These are phyloP conservation scores for Wolfiporia cocos DNA, from an alignment of 1,284 basidiomycete species.

Conservation along the genomic window DNA sequence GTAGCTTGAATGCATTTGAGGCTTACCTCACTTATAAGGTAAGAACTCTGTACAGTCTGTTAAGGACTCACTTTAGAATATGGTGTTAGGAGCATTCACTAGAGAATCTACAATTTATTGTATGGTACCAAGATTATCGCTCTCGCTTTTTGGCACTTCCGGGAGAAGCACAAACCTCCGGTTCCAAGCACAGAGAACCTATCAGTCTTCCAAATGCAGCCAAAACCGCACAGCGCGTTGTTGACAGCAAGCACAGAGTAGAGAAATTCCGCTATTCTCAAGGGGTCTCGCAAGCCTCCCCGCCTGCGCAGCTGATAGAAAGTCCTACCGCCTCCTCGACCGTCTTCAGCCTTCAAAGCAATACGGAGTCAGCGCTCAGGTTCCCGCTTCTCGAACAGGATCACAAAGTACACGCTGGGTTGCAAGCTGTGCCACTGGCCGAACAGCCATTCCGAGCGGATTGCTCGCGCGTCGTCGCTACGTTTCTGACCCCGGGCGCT, in stretches of 20 bases:
- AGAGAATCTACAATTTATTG: constrained; percentile 36
- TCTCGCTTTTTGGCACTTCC: constrained; percentile 28
- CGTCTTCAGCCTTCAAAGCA: not conserved
- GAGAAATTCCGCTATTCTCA: not conserved
- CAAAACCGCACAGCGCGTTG: constrained; percentile 17
- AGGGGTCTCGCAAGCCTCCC: not conserved
- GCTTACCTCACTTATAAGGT: constrained; percentile 27
- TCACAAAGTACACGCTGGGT: constrained; percentile 1
- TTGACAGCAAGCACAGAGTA: constrained; percentile 6
- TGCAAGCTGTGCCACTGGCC: no score
- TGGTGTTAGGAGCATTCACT: constrained; percentile 29
- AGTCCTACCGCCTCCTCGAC: not conserved
- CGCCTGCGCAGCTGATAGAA: not conserved
- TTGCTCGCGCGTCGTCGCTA: constrained; percentile 28
- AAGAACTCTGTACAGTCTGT: not conserved
- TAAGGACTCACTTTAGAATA: not conserved
- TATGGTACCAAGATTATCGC: constrained; percentile 38
- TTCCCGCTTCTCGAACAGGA: constrained; percentile 7
- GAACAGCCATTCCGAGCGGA: constrained; percentile 27
- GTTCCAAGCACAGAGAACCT: constrained; percentile 17
- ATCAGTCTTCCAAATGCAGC: constrained; percentile 17
- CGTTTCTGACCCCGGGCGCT: constrained; percentile 30
- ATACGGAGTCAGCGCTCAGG: constrained; percentile 4
- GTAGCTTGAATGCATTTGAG: constrained; percentile 31
- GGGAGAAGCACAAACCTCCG: constrained; percentile 13